A percentile compares a stretch with the other conserved stretches of the same genome.
These are phyloP conservation scores for Phytophthora macrochlamydospora DNA, from an alignment of 352 stramenopile genomes.

Conservation along the genomic window DNA sequence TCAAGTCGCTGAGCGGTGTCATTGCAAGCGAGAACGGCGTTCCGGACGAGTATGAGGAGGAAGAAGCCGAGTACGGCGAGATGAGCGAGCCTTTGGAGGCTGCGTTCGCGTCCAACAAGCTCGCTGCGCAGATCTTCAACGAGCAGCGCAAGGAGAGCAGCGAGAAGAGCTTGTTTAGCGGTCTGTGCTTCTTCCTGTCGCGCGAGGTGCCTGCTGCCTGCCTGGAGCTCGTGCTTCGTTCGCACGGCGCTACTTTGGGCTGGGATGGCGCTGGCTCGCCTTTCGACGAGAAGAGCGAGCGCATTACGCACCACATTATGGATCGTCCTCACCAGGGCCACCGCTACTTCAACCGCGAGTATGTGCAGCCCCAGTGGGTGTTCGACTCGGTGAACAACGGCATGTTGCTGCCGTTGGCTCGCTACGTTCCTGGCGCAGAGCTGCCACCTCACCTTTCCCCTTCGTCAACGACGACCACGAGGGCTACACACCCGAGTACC, in stretches of 20 bases:
- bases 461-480: slow-evolving; percentile 98
- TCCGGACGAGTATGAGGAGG: slow-evolving; percentile 62
- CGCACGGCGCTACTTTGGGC: slow-evolving; percentile 94
- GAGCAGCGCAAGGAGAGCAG: slow-evolving; percentile 83
- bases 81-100: slow-evolving; percentile 93
- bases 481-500: slow-evolving; percentile 97
- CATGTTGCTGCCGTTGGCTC: slow-evolving; percentile 92
- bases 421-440: slow-evolving; percentile 92
- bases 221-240: slow-evolving; percentile 95
- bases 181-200: slow-evolving; percentile 92
- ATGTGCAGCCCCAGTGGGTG: slow-evolving; percentile 99
- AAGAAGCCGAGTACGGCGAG: slow-evolving; percentile 77
- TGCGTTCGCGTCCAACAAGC: slow-evolving; percentile 81
- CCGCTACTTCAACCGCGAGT: slow-evolving; percentile 94
- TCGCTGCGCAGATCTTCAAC: slow-evolving; percentile 79
- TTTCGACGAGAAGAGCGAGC: slow-evolving; percentile 88
- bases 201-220: slow-evolving; percentile 95
- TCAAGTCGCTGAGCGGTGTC: slow-evolving; percentile 65
- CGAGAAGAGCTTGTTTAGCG: slow-evolving; percentile 81
- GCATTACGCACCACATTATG: slow-evolving; percentile 98
- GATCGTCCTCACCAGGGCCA: slow-evolving; percentile 93
- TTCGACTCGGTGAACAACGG: slow-evolving; percentile 98
- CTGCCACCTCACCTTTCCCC: slow-evolving; percentile 93
- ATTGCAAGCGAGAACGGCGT: slow-evolving; percentile 42
- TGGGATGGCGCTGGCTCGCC: slow-evolving; percentile 95